Evolutionary conservation across 2,329 filamentous ascomycete genomes (phyloP), one percentile per base, ranked within the genome.

Genomic region (Curvularia sp.): DNA sequence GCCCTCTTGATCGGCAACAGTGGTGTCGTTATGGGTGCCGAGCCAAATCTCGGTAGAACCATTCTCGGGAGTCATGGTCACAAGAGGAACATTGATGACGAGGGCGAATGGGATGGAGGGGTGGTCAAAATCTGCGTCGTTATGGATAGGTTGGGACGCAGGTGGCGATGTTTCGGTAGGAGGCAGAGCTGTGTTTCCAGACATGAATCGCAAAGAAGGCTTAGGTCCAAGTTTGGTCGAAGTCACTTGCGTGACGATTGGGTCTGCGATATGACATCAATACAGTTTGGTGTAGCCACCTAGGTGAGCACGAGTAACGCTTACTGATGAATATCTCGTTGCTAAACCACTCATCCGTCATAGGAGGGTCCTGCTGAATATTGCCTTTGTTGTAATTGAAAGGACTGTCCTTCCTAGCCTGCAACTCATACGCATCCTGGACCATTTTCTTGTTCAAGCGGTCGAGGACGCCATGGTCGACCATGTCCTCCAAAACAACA

Each of bases 331-430:
- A 86, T 25, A 88, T 83, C 0, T 68, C 61, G 8, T 68, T 60
- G 28, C 54, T 65, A 49, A 73, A 75, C 63, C 60, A 72, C 42
- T 83, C 72, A 0, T 75, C 72, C 0, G 82, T 80, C 2, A 84
- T 80, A 0, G 84, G 84, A 0, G 86, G 79, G 61, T 87, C 85
- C 67, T 88, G 86, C 60, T 88, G 86, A 32, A 87, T 77, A 61
- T 87, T 89, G 1, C 83, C 84, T 47, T 81, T 81, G 66, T 88
- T 87, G 68, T 88, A 88, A 64, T 88, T 88, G 77, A 83, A 89
- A 0, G 82, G 81, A 15, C 84, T 79, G 19, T 86, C 80, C 1
- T 84, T 84, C 30, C 78, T 75, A 0, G 75, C 77, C 55, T 84
- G 83, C 2, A 89, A 76, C 3, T 72, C 67, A 2, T 77, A 78